These are phyloP conservation scores for Chytriomyces sp. DNA, from an alignment of 192 early-diverging fungal genomes.

Conservation along the genomic window DNA sequence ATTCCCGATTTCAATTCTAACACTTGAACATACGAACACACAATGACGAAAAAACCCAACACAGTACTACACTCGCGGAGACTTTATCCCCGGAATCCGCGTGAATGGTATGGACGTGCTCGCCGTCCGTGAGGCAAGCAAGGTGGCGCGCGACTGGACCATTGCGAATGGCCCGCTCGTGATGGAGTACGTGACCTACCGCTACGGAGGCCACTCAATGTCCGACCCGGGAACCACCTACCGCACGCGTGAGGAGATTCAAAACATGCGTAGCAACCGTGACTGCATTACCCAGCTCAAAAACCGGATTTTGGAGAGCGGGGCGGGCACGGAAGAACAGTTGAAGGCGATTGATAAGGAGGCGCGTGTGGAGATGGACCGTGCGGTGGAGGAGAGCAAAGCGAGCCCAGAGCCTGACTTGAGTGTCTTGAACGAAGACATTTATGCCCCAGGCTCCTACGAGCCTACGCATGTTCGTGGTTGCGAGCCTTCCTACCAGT, in stretches of 20 bases:
- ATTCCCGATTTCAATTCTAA: too few relatives aligned
- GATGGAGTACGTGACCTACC: constrained; percentile 96
- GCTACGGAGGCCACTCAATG: constrained; percentile 99
- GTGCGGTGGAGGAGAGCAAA: constrained; percentile 82
- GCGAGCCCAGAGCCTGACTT: constrained; percentile 71
- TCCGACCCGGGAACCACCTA: constrained; percentile 99
- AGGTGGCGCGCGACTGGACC: constrained; percentile 84
- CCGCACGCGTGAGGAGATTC: constrained; percentile 98
- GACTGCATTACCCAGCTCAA: constrained; percentile 94
- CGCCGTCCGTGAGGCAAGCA: constrained; percentile 84
- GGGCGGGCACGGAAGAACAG: constrained; percentile 78
- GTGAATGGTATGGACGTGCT: constrained; percentile 87
- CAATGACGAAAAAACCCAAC: too few relatives aligned
- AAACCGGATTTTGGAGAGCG: constrained; percentile 74
- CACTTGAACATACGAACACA: too few relatives aligned
- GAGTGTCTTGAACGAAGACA: constrained; percentile 74
- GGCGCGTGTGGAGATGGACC: constrained; percentile 81
- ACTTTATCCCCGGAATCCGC: constrained; percentile 94
- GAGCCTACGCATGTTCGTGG: constrained; percentile 77
- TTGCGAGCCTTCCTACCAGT: constrained; percentile 72
- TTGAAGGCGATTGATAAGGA: constrained; percentile 95
- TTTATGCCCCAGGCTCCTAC: constrained; percentile 76
- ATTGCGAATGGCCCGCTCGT: constrained; percentile 88
- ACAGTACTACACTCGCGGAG: constrained; percentile 88
- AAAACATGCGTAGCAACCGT: constrained; percentile 93